phyloP scores from a whole-genome alignment of 371 early-diverging fungal genomes.

The Conidiobolus incongruus region DNA sequence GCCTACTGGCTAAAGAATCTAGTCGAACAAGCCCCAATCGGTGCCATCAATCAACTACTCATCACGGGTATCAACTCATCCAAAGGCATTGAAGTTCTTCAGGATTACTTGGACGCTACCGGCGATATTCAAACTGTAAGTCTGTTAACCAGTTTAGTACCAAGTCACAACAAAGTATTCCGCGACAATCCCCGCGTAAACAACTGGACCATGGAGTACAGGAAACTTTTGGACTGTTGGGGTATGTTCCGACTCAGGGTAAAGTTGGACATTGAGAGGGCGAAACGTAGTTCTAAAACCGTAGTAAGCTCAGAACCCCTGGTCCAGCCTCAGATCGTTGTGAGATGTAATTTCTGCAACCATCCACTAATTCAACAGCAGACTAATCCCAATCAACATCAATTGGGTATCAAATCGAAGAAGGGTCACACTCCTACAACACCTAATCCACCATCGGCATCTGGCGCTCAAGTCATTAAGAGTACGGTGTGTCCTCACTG shows the following conservation, averaged over 20 bases:
- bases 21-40: too few species aligned
- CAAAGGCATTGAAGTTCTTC: too few species aligned
- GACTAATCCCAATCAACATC: too few species aligned
- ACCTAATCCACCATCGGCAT: not conserved
- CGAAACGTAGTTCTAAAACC: constrained; percentile 16
- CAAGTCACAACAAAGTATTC: constrained; percentile 54
- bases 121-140: constrained; percentile 82
- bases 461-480: constrained; percentile 10
- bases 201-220: constrained; percentile 46
- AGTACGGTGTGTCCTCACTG: constrained; percentile 64
- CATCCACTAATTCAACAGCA: too few species aligned
- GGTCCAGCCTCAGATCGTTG: constrained; percentile 57
- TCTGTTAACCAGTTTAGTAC: constrained; percentile 33
- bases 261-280: constrained; percentile 69
- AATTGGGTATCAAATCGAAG: too few species aligned
- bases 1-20: too few species aligned
- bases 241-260: constrained; percentile 64
- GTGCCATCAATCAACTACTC: too few species aligned
- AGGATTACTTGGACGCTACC: constrained; percentile 59
- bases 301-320: constrained; percentile 22
- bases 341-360: constrained; percentile 76
- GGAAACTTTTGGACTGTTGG: constrained; percentile 70
- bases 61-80: too few species aligned
- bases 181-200: constrained; percentile 32
- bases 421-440: constrained; percentile 2